Conservation (phyloP, 75 land plant species). For the Azolla pinnata region DNA sequence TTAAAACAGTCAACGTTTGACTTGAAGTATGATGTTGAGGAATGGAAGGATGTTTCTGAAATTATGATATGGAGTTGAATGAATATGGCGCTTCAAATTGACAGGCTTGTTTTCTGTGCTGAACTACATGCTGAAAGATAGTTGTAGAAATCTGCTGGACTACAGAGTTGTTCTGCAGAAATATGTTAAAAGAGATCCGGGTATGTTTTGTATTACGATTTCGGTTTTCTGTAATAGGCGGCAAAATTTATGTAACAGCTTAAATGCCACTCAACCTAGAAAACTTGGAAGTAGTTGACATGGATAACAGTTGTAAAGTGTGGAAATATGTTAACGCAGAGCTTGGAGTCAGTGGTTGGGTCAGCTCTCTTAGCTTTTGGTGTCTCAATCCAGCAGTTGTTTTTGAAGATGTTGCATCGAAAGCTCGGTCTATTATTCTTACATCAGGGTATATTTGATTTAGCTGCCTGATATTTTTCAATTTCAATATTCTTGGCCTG, state of each 20-base stretch:
- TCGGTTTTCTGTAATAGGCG: no score
- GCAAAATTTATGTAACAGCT: no score
- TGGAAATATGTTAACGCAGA: no score
- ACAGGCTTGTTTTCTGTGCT: conserved; percentile 76
- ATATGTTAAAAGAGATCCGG: conserved; percentile 57
- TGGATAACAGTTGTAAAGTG: no score
- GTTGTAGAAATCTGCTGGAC: conserved; percentile 45
- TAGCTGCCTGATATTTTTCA: neutral
- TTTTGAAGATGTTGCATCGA: conserved; percentile 62
- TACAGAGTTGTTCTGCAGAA: conserved; percentile 68
- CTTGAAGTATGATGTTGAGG: no score
- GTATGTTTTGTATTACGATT: conserved; percentile 34
- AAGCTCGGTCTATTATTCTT: conserved; percentile 60
- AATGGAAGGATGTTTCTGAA: no score
- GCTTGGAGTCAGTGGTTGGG: conserved; percentile 38
- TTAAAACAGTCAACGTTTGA: no score
- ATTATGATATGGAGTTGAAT: no score
- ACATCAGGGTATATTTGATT: conserved; percentile 71
- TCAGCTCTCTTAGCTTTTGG: conserved; percentile 55
- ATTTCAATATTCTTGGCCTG: neutral
- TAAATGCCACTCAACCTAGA: no score
- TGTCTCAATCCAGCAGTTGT: conserved; percentile 93
- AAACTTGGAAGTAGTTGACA: no score
- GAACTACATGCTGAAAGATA: conserved; percentile 52
- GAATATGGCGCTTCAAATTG: neutral